Percentiles rank a stretch among this genome's conserved stretches.
Conservation (phyloP, 2,329 filamentous ascomycete species). For the Ilyonectria sp. region DNA sequence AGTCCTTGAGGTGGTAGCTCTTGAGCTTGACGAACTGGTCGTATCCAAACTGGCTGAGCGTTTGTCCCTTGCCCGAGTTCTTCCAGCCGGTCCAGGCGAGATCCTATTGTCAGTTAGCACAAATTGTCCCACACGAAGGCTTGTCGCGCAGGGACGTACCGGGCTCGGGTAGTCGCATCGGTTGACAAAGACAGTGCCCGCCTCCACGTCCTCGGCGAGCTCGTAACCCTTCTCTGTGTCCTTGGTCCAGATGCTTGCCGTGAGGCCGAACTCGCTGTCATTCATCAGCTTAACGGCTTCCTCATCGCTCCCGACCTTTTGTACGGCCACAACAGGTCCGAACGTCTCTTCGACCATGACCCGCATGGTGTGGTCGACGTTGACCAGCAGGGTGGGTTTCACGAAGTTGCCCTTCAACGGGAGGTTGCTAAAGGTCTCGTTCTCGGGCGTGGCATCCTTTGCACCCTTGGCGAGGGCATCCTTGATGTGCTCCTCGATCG, state of each 20-base stretch:
- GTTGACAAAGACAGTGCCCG: constrained; percentile 97
- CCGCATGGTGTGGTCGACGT: constrained; percentile 85
- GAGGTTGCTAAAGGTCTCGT: constrained; percentile 80
- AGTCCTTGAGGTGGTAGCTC: constrained; percentile 94
- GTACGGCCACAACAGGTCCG: constrained; percentile 90
- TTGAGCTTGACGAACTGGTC: constrained; percentile 97
- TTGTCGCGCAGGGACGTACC: constrained; percentile 68
- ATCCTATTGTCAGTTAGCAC: constrained; percentile 69
- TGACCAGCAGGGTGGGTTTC: constrained; percentile 84
- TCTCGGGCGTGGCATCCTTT: constrained; percentile 86
- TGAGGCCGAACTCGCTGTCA: constrained; percentile 93
- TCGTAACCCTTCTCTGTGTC: constrained; percentile 82
- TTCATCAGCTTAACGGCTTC: constrained; percentile 93
- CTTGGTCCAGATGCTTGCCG: constrained; percentile 98
- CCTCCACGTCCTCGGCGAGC: constrained; percentile 86
- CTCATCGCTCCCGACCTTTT: constrained; percentile 85
- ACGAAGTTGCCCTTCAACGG: constrained; percentile 90
- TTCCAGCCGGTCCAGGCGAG: constrained; percentile 99
- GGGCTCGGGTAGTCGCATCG: constrained; percentile 93
- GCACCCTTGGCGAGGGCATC: constrained; percentile 90
- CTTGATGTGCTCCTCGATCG: constrained; percentile 83
- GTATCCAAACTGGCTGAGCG: constrained; percentile 90
- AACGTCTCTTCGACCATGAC: constrained; percentile 98
- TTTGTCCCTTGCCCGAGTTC: constrained; percentile 93
- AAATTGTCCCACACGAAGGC: constrained; percentile 6